phyloP scores from a whole-genome alignment of 257 asterid species.

The Apocynum venetum region DNA sequence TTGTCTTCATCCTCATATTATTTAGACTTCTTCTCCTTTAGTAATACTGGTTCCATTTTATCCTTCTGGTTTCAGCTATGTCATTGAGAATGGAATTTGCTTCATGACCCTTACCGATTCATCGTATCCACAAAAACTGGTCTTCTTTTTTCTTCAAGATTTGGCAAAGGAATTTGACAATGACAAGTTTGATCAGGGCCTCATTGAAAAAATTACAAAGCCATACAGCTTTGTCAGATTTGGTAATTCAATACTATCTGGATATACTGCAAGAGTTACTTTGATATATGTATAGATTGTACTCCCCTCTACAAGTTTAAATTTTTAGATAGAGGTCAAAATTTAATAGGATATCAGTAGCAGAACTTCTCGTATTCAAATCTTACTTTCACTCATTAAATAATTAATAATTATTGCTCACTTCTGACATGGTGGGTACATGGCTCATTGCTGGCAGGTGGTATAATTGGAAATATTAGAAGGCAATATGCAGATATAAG shows the following conservation, averaged over 20 bases:
- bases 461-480: conserved; percentile 41
- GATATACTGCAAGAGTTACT: no score
- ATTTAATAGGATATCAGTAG: no score
- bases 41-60: not conserved
- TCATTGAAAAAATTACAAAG: conserved; percentile 26
- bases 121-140: conserved; percentile 53
- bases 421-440: not conserved
- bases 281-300: no score
- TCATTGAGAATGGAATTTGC: conserved; percentile 56
- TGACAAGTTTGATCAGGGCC: conserved; percentile 30
- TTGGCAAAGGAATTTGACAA: conserved; percentile 44
- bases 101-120: conserved; percentile 49
- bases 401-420: no score
- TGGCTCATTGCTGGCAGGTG: conserved; percentile 23
- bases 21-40: no score
- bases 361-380: no score
- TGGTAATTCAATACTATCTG: conserved; percentile 30
- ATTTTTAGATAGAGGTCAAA: no score
- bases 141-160: conserved; percentile 47
- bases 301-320: no score
- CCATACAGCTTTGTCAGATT: conserved; percentile 51
- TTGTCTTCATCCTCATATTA: not conserved
- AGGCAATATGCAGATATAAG: conserved; percentile 55
- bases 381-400: no score
- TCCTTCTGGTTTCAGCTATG: conserved; percentile 32